Evolutionary conservation across 257 asterid genomes (phyloP).

Genomic region (Apocynum venetum): DNA sequence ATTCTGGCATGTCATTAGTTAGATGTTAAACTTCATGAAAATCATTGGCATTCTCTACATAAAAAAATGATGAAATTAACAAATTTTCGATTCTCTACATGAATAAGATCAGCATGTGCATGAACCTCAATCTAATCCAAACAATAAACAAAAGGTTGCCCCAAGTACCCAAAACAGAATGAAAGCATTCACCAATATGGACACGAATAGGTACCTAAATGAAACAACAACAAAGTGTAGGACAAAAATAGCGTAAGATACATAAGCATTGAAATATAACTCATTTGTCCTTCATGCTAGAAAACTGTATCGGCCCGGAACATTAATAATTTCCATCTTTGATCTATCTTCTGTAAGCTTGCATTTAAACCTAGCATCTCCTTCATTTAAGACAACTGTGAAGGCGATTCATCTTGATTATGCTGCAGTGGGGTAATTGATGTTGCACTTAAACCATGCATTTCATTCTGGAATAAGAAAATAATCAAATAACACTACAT

Average conservation of each 20-base stretch:
- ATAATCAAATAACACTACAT: background rate
- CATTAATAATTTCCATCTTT: background rate
- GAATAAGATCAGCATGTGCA: background rate
- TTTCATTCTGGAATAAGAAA: constrained; percentile 12
- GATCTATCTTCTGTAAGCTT: background rate
- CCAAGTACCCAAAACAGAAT: background rate
- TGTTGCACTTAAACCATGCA: background rate
- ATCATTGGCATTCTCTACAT: background rate
- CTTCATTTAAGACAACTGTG: background rate
- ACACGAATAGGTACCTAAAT: background rate
- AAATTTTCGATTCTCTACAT: background rate
- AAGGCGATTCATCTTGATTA: background rate
- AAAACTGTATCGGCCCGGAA: background rate
- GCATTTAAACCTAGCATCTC: background rate
- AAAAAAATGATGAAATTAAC: background rate
- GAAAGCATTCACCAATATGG: background rate
- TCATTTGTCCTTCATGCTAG: background rate
- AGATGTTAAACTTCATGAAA: no score
- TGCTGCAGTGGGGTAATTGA: constrained; percentile 1
- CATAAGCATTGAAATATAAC: background rate
- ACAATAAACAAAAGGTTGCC: background rate
- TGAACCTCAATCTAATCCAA: background rate
- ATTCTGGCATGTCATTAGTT: background rate
- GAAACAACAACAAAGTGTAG: background rate
- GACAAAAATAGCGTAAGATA: background rate